Evolutionary conservation across 192 early-diverging fungal genomes (phyloP).

Genomic region (Dissophora ornata): DNA sequence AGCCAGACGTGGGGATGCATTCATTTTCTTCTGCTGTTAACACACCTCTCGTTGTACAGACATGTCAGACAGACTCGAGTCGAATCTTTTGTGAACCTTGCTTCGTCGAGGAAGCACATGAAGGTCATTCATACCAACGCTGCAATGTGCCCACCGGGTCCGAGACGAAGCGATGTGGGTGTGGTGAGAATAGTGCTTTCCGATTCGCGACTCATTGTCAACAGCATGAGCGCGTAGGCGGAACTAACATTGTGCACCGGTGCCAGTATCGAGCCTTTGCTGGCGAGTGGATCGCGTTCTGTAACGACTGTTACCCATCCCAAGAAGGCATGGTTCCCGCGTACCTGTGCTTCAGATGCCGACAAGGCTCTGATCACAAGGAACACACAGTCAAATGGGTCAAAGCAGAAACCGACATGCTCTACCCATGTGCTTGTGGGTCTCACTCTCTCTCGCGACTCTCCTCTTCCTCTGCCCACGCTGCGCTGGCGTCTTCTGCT

Average conservation of each 20-base stretch:
- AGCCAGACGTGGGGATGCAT: too few relatives aligned
- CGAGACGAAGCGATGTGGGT: slow-evolving; percentile 13
- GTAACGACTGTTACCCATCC: slow-evolving; percentile 26
- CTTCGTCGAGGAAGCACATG: slow-evolving; percentile 41
- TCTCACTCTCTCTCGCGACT: slow-evolving; percentile 11
- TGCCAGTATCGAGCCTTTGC: slow-evolving; percentile 28
- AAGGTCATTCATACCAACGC: slow-evolving; percentile 23
- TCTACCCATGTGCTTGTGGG: slow-evolving; percentile 23
- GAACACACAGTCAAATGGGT: slow-evolving; percentile 28
- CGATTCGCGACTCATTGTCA: slow-evolving; percentile 39
- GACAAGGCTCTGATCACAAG: slow-evolving; percentile 25
- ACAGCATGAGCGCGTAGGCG: slow-evolving; percentile 40
- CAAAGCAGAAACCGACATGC: slow-evolving; percentile 10
- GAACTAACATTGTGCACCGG: slow-evolving; percentile 34
- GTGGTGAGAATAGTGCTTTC: slow-evolving; percentile 51
- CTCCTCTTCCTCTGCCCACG: too few relatives aligned
- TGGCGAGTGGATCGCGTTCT: slow-evolving; percentile 37
- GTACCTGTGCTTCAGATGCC: slow-evolving; percentile 37
- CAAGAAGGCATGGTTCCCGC: not conserved
- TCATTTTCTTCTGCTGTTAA: too few relatives aligned
- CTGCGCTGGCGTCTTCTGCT: too few relatives aligned
- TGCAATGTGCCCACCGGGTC: not conserved
- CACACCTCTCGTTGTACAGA: too few relatives aligned
- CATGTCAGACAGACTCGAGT: slow-evolving; percentile 30
- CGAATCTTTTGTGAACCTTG: slow-evolving; percentile 35